These are phyloP conservation scores for Tilletia indica DNA, from an alignment of 1,284 basidiomycete species.

Conservation along the genomic window DNA sequence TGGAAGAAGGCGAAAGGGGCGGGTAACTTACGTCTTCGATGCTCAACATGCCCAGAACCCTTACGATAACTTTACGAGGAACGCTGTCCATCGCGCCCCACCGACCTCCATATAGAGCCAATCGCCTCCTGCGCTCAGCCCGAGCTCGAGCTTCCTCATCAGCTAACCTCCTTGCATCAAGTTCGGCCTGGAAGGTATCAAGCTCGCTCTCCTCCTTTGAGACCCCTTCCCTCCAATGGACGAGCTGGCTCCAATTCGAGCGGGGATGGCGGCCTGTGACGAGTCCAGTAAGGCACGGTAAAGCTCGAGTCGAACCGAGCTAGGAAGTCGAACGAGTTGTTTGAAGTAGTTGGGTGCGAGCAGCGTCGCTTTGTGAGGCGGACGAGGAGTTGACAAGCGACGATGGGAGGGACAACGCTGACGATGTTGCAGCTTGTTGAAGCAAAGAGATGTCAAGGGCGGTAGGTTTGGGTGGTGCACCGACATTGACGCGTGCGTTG, in stretches of 20 bases:
- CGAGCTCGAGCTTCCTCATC: constrained; percentile 38
- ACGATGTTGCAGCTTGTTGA: constrained; percentile 9
- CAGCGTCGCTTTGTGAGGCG: not conserved
- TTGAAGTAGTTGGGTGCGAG: constrained; percentile 4
- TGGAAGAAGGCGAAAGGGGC: constrained; percentile 13
- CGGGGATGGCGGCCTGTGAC: not conserved
- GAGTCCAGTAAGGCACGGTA: constrained; percentile 6
- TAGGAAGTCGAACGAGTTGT: constrained; percentile 6
- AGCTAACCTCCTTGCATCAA: constrained; percentile 39
- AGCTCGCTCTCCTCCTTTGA: constrained; percentile 28
- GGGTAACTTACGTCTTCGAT: constrained; percentile 64
- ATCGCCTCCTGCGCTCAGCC: constrained; percentile 66
- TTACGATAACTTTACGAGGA: constrained; percentile 67
- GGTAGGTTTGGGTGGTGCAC: constrained; percentile 4
- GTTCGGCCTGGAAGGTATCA: constrained; percentile 30
- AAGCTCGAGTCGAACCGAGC: constrained; percentile 1
- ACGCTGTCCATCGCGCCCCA: constrained; percentile 77
- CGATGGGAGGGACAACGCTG: not conserved
- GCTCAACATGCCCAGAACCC: constrained; percentile 67
- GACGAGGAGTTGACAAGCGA: not conserved
- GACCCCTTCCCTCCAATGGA: not conserved
- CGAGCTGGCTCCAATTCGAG: too few species aligned
- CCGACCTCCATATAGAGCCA: constrained; percentile 66
- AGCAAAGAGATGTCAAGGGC: constrained; percentile 7
- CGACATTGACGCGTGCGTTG: not conserved